Percentiles rank a stretch among this genome's conserved stretches.
Evolutionary conservation across 768 basidiomycete species (phyloP).

Genomic region (Serpula lacrymans): DNA sequence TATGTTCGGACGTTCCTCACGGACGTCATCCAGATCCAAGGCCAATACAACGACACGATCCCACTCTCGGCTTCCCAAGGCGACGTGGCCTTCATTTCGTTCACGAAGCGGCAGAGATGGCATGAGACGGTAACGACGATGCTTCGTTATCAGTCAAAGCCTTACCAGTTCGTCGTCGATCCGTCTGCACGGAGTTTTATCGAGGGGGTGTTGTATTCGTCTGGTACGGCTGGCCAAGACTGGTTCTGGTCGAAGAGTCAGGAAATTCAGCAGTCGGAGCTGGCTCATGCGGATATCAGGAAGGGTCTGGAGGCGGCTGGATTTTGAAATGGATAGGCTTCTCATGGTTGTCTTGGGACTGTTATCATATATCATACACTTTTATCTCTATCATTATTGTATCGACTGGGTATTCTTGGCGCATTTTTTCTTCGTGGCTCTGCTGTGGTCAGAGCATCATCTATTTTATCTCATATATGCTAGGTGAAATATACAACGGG

Average conservation of each 20-base stretch:
- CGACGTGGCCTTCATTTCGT: slow-evolving; percentile 38
- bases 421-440: too few relatives aligned
- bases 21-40: slow-evolving; percentile 54
- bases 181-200: slow-evolving; percentile 47
- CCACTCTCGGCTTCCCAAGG: background rate
- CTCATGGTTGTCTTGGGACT: too few relatives aligned
- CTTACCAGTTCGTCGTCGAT: slow-evolving; percentile 47
- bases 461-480: too few relatives aligned
- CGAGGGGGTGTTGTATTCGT: slow-evolving; percentile 39
- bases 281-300: slow-evolving; percentile 61
- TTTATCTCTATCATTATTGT: too few relatives aligned
- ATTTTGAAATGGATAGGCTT: slow-evolving; percentile 38
- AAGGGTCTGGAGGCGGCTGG: slow-evolving; percentile 68
- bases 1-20: slow-evolving; percentile 63
- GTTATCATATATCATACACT: too few relatives aligned
- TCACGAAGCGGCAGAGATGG: slow-evolving; percentile 54
- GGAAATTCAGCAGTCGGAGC: slow-evolving; percentile 56
- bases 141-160: slow-evolving; percentile 52
- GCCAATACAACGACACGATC: slow-evolving; percentile 43
- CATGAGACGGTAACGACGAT: slow-evolving; percentile 52
- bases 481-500: too few relatives aligned
- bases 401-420: too few relatives aligned
- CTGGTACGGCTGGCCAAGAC: slow-evolving; percentile 39
- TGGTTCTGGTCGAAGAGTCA: slow-evolving; percentile 60
- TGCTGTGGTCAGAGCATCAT: too few relatives aligned